A percentile compares a stretch with the other conserved stretches of the same genome.
Conservation (phyloP, 31 red algal genomes). For the Asparagopsis taxiformis region DNA sequence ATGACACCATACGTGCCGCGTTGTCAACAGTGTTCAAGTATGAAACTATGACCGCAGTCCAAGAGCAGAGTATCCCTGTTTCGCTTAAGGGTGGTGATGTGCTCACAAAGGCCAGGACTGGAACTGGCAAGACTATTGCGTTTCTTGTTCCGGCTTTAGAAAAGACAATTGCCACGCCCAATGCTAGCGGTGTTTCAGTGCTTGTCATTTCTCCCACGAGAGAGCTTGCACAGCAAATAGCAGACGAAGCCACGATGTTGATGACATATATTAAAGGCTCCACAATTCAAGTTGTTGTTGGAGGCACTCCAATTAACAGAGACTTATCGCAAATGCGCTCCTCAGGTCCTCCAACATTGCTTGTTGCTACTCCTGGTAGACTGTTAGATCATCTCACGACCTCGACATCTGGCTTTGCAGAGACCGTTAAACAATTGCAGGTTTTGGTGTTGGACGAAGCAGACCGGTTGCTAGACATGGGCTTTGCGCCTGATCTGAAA, state of each 20-base stretch:
- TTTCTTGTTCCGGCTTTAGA: conserved; percentile 79
- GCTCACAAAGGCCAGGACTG: conserved; percentile 68
- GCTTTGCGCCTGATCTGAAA: conserved; percentile 70
- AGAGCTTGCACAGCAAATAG: conserved; percentile 69
- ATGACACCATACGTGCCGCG: conserved; percentile 15
- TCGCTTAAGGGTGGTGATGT: conserved; percentile 74
- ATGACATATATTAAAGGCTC: conserved; percentile 7
- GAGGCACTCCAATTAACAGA: conserved; percentile 34
- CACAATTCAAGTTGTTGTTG: conserved; percentile 36
- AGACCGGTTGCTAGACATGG: conserved; percentile 81
- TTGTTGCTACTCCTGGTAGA: conserved; percentile 82
- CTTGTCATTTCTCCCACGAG: conserved; percentile 84
- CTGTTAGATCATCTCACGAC: conserved; percentile 73
- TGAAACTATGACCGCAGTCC: conserved; percentile 69
- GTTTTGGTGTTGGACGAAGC: conserved; percentile 86
- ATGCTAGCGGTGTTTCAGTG: conserved; percentile 5
- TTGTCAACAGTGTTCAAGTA: conserved; percentile 56
- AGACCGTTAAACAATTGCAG: conserved; percentile 25
- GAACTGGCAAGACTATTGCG: conserved; percentile 89
- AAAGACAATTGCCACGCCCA: conserved; percentile 16
- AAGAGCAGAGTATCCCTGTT: conserved; percentile 59
- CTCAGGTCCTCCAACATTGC: conserved; percentile 27
- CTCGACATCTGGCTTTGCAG: conserved; percentile 26
- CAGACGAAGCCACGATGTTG: conserved; percentile 45
- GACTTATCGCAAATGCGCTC: conserved; percentile 35